Evolutionary conservation across 768 basidiomycete genomes (phyloP), one percentile per base, ranked within the genome.

Genomic region (Mycena epipterygia): DNA sequence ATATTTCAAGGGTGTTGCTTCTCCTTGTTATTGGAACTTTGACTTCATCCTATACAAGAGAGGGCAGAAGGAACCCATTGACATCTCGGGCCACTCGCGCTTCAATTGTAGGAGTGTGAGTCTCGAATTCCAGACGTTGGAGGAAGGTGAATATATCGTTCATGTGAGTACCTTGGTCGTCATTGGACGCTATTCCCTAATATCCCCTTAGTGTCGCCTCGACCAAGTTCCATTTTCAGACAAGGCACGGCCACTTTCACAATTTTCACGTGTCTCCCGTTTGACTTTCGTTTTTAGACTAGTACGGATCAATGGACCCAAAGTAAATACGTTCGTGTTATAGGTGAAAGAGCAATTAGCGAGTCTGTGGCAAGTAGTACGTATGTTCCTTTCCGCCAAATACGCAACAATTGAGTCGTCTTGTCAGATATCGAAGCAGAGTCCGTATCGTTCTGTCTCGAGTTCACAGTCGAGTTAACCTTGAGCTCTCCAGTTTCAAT

Each of bases 41-140:
- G 81, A 81, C 64, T 82, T 82, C 53, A 61, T 76, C 14, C 37
- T 82, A 3, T 82, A 67, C 73, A 77, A 75, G 57, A 70, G 71
- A 39, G 78, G 76, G 3, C 64, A 70, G 23, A 72, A 59, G 23
- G 71, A 74, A 27, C 70, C 71, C 0, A 30, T 77, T 42, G 73
- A 75, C 27, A 58, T 56, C 48, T 68, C 71, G 16, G 62, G 71
- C 7, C 76, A 77, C 42, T 73, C 75, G 19, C 62, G 64, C 2
- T 73, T 73, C 42, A 76, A 68, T 52, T 68, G 71, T 12, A 74
- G 81, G 27, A 78, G 77, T 44, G 58, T 73, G 16, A 57, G 76
- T 70, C 44, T 79, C 67, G 77, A 72, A 30, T 63, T 78, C 55
- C 37, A 37, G 23, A 53, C 62, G n/a, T n/a, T 73, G 44, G 72